A percentile compares a stretch with the other conserved stretches of the same genome.
Evolutionary conservation across 73 alveolate species (phyloP).

Genomic region (Paramecium octaurelia): DNA sequence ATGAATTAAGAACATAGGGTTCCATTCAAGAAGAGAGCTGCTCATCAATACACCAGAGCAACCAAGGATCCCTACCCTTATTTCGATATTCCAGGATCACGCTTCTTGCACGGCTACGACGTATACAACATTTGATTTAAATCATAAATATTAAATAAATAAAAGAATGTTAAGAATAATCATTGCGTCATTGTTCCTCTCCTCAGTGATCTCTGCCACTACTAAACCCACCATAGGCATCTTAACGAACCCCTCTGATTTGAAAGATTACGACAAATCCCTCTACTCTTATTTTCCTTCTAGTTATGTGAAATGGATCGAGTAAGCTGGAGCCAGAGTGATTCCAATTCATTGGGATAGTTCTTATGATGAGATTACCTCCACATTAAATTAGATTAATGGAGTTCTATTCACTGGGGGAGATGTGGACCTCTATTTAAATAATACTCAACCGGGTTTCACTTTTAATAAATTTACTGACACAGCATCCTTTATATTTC

Average conservation of each 20-base stretch:
- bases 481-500: slow-evolving; percentile 47
- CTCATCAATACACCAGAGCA: slow-evolving; percentile 29
- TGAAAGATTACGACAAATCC: background rate
- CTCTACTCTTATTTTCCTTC: slow-evolving; percentile 40
- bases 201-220: background rate
- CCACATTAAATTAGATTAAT: slow-evolving; percentile 29
- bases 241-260: background rate
- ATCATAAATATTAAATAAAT: background rate
- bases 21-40: slow-evolving; percentile 31
- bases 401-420: slow-evolving; percentile 69
- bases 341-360: slow-evolving; percentile 59
- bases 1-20: background rate
- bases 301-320: slow-evolving; percentile 57
- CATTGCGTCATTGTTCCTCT: background rate
- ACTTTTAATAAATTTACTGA: slow-evolving; percentile 55
- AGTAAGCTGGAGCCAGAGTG: slow-evolving; percentile 66
- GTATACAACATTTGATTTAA: slow-evolving; percentile 42
- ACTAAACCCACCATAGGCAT: background rate
- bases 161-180: background rate
- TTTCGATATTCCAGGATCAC: slow-evolving; percentile 8
- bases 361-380: slow-evolving; percentile 48
- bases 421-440: slow-evolving; percentile 49
- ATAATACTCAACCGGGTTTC: slow-evolving; percentile 48
- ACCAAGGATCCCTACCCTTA: slow-evolving; percentile 29
- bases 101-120: slow-evolving; percentile 35